These are phyloP conservation scores for Phytophthora pisi DNA, from an alignment of 352 stramenopile genomes.

Conservation along the genomic window DNA sequence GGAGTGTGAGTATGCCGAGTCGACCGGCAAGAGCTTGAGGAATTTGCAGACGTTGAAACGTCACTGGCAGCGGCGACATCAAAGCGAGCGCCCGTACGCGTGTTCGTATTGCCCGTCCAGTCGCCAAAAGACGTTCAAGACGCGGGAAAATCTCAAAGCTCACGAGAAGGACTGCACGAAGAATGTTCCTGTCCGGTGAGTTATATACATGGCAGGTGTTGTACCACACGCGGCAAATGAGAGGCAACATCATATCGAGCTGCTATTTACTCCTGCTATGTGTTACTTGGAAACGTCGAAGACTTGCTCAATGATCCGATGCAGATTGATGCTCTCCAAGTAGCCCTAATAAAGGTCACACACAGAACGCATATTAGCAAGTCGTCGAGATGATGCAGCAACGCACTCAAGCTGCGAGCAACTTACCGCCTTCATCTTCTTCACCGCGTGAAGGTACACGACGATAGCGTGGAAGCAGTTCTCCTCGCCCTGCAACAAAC, in stretches of 20 bases:
- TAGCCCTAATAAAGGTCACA: slow-evolving; percentile 52
- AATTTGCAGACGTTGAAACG: slow-evolving; percentile 78
- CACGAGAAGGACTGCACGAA: slow-evolving; percentile 69
- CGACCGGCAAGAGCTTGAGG: slow-evolving; percentile 51
- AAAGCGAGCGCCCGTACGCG: slow-evolving; percentile 54
- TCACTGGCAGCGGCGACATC: slow-evolving; percentile 74
- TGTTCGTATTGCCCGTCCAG: slow-evolving; percentile 48
- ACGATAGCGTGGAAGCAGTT: slow-evolving; percentile 88
- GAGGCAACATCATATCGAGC: slow-evolving; percentile 11
- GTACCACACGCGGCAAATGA: slow-evolving; percentile 3
- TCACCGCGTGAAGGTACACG: slow-evolving; percentile 84
- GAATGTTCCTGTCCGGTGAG: slow-evolving; percentile 24
- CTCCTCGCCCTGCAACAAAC: slow-evolving; percentile 65
- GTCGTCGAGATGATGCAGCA: background rate
- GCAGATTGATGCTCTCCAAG: slow-evolving; percentile 88
- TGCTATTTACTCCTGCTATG: slow-evolving; percentile 17
- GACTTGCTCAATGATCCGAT: slow-evolving; percentile 83
- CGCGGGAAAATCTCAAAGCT: slow-evolving; percentile 70
- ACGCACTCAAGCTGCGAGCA: background rate
- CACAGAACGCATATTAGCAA: too few species aligned
- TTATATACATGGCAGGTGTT: background rate
- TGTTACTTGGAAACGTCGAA: slow-evolving; percentile 86
- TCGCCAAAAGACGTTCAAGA: slow-evolving; percentile 69
- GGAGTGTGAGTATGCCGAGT: slow-evolving; percentile 57
- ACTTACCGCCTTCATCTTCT: slow-evolving; percentile 86